Percentiles rank a stretch among this genome's conserved stretches.
Conservation (phyloP, 2,329 filamentous ascomycete genomes). For the Fusarium marasasianum region DNA sequence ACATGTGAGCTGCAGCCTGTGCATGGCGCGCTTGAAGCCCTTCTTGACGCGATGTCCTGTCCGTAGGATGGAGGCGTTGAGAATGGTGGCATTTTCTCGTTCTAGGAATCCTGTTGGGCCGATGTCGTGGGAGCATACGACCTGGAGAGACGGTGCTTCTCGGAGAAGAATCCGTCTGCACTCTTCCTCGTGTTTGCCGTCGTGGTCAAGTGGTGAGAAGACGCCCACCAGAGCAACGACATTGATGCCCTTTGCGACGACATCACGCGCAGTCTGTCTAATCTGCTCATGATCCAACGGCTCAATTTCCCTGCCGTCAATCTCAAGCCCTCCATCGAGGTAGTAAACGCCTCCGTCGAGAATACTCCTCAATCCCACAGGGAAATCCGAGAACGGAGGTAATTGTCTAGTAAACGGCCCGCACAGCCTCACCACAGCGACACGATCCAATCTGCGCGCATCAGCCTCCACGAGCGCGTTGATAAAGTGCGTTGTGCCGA, state of each 20-base stretch:
- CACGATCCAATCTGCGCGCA: slow-evolving; percentile 52
- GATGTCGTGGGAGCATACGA: slow-evolving; percentile 56
- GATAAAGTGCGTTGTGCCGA: slow-evolving; percentile 62
- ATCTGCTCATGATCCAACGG: slow-evolving; percentile 52
- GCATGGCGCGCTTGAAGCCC: slow-evolving; percentile 58
- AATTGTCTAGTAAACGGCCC: slow-evolving; percentile 56
- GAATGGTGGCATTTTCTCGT: slow-evolving; percentile 63
- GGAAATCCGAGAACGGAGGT: slow-evolving; percentile 59
- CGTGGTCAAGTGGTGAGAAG: slow-evolving; percentile 57
- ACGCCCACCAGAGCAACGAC: slow-evolving; percentile 56
- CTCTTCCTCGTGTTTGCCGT: slow-evolving; percentile 52
- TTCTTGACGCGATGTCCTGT: slow-evolving; percentile 58
- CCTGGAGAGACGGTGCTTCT: slow-evolving; percentile 46
- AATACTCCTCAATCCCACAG: slow-evolving; percentile 51
- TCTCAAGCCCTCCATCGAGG: slow-evolving; percentile 58
- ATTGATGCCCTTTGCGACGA: slow-evolving; percentile 49
- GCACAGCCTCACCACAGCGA: slow-evolving; percentile 58
- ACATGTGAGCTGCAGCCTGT: slow-evolving; percentile 52
- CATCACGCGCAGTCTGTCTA: slow-evolving; percentile 44
- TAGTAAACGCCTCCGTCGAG: slow-evolving; percentile 54
- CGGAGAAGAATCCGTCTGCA: slow-evolving; percentile 51
- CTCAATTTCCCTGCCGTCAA: slow-evolving; percentile 58
- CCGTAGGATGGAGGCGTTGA: slow-evolving; percentile 62
- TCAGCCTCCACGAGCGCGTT: slow-evolving; percentile 60
- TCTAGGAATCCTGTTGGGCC: slow-evolving; percentile 56